Percentiles rank a stretch among this genome's conserved stretches.
phyloP scores from a whole-genome alignment of 768 basidiomycete species.

The Jaapia argillacea region DNA sequence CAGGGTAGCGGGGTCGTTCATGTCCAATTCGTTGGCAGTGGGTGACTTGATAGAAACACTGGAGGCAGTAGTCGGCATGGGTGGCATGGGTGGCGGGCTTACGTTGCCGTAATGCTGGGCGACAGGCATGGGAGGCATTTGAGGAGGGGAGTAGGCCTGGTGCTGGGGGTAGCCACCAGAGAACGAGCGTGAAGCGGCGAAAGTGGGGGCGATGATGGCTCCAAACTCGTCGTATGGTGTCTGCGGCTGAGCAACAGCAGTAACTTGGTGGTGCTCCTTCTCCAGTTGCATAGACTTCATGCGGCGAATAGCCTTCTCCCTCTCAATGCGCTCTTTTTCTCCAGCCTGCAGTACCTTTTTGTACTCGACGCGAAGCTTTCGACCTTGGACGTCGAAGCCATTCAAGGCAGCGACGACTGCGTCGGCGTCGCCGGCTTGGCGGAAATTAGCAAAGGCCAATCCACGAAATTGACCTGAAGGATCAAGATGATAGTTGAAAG shows the following conservation, averaged over 20 bases:
- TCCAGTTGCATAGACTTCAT: slow-evolving; percentile 97
- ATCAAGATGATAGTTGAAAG: slow-evolving; percentile 99
- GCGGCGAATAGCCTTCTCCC: slow-evolving; percentile 95
- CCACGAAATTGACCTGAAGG: slow-evolving; percentile 95
- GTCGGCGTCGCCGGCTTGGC: slow-evolving; percentile 84
- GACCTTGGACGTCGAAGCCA: slow-evolving; percentile 92
- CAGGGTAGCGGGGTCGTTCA: slow-evolving; percentile 91
- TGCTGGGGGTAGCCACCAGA: slow-evolving; percentile 52
- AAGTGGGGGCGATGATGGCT: slow-evolving; percentile 40
- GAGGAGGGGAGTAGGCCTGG: slow-evolving; percentile 53
- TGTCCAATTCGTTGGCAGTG: slow-evolving; percentile 67
- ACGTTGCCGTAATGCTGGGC: slow-evolving; percentile 32
- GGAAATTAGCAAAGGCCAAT: slow-evolving; percentile 96
- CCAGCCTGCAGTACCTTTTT: slow-evolving; percentile 99
- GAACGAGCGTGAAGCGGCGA: slow-evolving; percentile 67
- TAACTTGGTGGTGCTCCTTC: slow-evolving; percentile 49
- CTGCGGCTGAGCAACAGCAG: slow-evolving; percentile 1
- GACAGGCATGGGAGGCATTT: slow-evolving; percentile 27
- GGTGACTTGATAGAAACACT: slow-evolving; percentile 56
- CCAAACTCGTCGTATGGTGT: slow-evolving; percentile 65
- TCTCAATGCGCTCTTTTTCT: slow-evolving; percentile 97
- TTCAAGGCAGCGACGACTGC: slow-evolving; percentile 94
- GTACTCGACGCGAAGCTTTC: slow-evolving; percentile 97
- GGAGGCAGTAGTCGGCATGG: slow-evolving; percentile 47
- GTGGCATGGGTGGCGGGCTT: slow-evolving; percentile 22